These are phyloP conservation scores for Ceratocystis eucalypticola DNA, from an alignment of 2,329 filamentous ascomycete species.

Conservation along the genomic window DNA sequence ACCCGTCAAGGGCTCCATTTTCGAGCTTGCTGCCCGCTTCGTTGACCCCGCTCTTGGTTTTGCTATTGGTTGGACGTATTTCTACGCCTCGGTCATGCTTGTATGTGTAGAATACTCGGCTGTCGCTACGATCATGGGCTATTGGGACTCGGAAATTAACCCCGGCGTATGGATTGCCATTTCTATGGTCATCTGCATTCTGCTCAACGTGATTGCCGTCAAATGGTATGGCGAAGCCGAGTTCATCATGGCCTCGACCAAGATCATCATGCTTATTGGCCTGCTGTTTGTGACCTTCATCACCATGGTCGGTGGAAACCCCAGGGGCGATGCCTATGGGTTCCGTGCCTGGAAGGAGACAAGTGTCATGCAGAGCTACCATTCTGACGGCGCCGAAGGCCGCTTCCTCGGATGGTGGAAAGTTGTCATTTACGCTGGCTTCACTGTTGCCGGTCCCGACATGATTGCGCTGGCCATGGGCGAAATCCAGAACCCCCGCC, in stretches of 20 bases:
- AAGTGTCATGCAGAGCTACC: conserved; percentile 27
- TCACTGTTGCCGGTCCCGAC: conserved; percentile 54
- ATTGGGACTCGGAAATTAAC: conserved; percentile 32
- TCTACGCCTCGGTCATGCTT: conserved; percentile 34
- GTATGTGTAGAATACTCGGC: conserved; percentile 34
- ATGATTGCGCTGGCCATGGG: conserved; percentile 44
- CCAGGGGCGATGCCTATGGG: conserved; percentile 47
- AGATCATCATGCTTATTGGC: conserved; percentile 37
- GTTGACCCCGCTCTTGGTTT: conserved; percentile 46
- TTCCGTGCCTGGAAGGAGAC: conserved; percentile 42
- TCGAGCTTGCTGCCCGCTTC: conserved; percentile 41
- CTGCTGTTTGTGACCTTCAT: conserved; percentile 52
- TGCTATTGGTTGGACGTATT: conserved; percentile 40
- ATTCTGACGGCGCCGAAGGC: conserved; percentile 38
- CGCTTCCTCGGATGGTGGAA: conserved; percentile 45
- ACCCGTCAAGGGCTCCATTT: conserved; percentile 40
- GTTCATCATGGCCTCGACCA: conserved; percentile 44
- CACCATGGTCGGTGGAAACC: conserved; percentile 55
- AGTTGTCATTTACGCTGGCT: conserved; percentile 51
- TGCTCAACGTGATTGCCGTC: conserved; percentile 36
- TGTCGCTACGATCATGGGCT: conserved; percentile 33
- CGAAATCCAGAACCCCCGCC: conserved; percentile 52
- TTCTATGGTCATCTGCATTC: conserved; percentile 33
- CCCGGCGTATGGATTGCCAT: conserved; percentile 38
- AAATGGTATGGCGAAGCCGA: conserved; percentile 33